phyloP scores from a whole-genome alignment of 208 protist species.

The Strigomonas culicis region DNA sequence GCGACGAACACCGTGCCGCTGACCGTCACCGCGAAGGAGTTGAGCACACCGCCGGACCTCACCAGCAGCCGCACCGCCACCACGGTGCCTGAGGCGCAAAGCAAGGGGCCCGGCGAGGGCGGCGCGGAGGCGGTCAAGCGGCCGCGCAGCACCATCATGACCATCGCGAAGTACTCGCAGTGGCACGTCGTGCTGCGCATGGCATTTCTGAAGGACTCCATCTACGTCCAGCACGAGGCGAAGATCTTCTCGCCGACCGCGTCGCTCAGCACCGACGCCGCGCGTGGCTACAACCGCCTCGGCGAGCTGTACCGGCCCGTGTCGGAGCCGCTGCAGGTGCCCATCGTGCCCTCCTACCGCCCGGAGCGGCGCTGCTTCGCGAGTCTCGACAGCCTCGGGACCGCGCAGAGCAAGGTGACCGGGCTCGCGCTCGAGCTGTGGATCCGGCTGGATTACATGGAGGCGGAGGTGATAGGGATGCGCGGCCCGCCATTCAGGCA shows the following conservation, averaged over 20 bases:
- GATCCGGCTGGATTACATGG: slow-evolving; percentile 40
- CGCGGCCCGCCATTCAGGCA: slow-evolving; percentile 39
- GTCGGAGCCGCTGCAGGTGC: slow-evolving; percentile 48
- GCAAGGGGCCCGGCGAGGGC: not conserved
- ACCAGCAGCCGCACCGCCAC: too few relatives aligned
- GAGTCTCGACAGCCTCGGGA: too few relatives aligned
- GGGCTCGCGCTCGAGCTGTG: too few relatives aligned
- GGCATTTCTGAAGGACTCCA: slow-evolving; percentile 72
- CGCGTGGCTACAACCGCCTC: slow-evolving; percentile 51
- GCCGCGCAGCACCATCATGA: not conserved
- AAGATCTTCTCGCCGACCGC: slow-evolving; percentile 79
- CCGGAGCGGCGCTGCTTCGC: slow-evolving; percentile 41
- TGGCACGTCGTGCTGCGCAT: slow-evolving; percentile 84
- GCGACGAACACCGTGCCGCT: not conserved
- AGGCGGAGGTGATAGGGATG: slow-evolving; percentile 61
- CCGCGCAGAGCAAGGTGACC: too few relatives aligned
- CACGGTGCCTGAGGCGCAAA: too few relatives aligned
- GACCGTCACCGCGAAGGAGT: too few relatives aligned
- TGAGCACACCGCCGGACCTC: too few relatives aligned
- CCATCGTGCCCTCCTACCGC: slow-evolving; percentile 61
- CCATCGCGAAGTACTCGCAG: slow-evolving; percentile 36
- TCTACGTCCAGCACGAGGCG: slow-evolving; percentile 64
- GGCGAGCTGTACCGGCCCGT: slow-evolving; percentile 33
- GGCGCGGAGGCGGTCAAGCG: not conserved
- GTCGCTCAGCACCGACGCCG: slow-evolving; percentile 45